phyloP scores from a whole-genome alignment of 805 yeast species.

The Ogataea pilisensis region DNA sequence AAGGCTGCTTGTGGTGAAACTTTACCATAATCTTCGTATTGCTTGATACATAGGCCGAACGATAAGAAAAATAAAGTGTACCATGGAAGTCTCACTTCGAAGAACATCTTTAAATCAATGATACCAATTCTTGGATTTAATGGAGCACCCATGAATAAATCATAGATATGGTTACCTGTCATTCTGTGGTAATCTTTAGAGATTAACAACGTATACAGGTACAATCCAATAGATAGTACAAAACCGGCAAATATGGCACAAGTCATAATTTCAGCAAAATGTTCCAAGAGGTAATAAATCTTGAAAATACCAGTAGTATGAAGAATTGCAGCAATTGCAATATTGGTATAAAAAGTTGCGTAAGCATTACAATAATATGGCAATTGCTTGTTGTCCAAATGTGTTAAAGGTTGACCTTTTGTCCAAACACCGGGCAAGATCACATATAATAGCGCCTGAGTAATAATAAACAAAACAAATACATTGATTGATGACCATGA shows the following conservation, averaged over 20 bases:
- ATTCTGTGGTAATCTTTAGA: constrained; percentile 80
- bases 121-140: constrained; percentile 93
- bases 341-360: constrained; percentile 72
- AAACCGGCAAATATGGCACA: constrained; percentile 83
- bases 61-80: constrained; percentile 78
- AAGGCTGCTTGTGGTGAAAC: constrained; percentile 73
- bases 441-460: constrained; percentile 73
- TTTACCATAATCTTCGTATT: constrained; percentile 75
- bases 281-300: constrained; percentile 69
- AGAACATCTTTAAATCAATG: constrained; percentile 93
- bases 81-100: constrained; percentile 98
- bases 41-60: constrained; percentile 70
- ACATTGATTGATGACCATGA: constrained; percentile 58
- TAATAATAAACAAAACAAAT: constrained; percentile 63
- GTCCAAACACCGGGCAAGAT: constrained; percentile 92
- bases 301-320: constrained; percentile 76
- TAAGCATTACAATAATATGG: constrained; percentile 94
- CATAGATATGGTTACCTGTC: constrained; percentile 89
- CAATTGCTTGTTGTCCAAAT: constrained; percentile 72
- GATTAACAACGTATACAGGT: constrained; percentile 59
- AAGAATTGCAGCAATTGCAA: constrained; percentile 51
- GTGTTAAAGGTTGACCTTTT: constrained; percentile 88
- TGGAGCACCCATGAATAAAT: constrained; percentile 96
- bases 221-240: constrained; percentile 61
- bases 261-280: constrained; percentile 90